A percentile compares a stretch with the other conserved stretches of the same genome.
Conservation (phyloP, 208 protist species). For the Leishmania major region DNA sequence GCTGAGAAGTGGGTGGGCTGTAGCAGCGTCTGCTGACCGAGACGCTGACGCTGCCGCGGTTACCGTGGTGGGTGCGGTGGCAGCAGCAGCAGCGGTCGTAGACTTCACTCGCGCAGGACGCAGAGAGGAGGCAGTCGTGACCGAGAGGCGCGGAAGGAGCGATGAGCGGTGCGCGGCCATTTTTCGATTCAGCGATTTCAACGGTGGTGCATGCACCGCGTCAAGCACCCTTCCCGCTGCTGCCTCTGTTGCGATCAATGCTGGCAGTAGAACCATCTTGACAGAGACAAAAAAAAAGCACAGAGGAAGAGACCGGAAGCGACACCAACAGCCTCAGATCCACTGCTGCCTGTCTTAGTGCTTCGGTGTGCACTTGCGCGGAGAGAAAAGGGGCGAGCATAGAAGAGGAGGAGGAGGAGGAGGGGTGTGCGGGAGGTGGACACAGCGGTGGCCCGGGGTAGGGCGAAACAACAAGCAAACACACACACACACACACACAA, state of each 20-base stretch:
- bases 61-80: background rate
- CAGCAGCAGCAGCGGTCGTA: background rate
- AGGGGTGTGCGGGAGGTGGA: too few species aligned
- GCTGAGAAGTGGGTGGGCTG: conserved; percentile 1
- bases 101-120: conserved; percentile 11
- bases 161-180: background rate
- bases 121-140: conserved; percentile 10
- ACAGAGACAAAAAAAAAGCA: background rate
- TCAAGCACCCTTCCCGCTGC: background rate
- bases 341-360: background rate
- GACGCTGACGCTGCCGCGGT: background rate
- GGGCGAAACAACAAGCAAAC: background rate
- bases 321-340: background rate
- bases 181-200: background rate
- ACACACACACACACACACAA: background rate
- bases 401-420: background rate
- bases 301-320: background rate
- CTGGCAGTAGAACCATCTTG: background rate
- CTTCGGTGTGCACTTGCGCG: background rate
- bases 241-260: background rate
- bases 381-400: background rate
- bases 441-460: too few species aligned
- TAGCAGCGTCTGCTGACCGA: background rate
- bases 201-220: background rate
- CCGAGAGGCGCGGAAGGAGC: background rate